Conservation (phyloP, 495 filamentous ascomycete genomes). For the Aspergillus mulundensis region DNA sequence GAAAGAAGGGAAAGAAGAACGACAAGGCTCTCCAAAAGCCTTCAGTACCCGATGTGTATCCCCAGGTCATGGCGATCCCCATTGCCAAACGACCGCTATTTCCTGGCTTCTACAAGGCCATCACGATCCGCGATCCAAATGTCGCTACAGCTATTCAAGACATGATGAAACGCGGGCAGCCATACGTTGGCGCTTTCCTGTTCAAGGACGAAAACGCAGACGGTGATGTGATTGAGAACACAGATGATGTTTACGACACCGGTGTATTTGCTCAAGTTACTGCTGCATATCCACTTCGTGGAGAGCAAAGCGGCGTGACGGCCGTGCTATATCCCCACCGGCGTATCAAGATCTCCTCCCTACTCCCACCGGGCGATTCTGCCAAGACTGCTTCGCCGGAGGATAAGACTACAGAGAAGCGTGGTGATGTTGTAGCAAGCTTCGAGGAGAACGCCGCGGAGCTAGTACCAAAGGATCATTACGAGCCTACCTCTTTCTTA, state of each 20-base stretch:
- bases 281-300: conserved; percentile 82
- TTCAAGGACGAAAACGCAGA: conserved; percentile 95
- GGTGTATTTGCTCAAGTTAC: conserved; percentile 98
- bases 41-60: conserved; percentile 88
- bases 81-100: conserved; percentile 93
- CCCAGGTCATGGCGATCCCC: conserved; percentile 98
- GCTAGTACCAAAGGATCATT: conserved; percentile 51
- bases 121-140: conserved; percentile 87
- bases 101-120: conserved; percentile 97
- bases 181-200: conserved; percentile 94
- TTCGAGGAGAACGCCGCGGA: conserved; percentile 72
- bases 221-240: conserved; percentile 81
- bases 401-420: conserved; percentile 63
- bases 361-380: conserved; percentile 63
- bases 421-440: conserved; percentile 92
- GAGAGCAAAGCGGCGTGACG: conserved; percentile 74
- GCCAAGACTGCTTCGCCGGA: conserved; percentile 40
- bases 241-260: conserved; percentile 87
- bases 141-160: conserved; percentile 89
- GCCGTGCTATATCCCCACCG: conserved; percentile 95
- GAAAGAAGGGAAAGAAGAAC: conserved; percentile 60
- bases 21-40: conserved; percentile 82
- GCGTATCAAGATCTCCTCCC: conserved; percentile 79
- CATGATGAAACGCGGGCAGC: conserved; percentile 96
- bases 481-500: conserved; percentile 88